phyloP scores from a whole-genome alignment of 2,329 filamentous ascomycete genomes.

The Xylariaceae sp. region DNA sequence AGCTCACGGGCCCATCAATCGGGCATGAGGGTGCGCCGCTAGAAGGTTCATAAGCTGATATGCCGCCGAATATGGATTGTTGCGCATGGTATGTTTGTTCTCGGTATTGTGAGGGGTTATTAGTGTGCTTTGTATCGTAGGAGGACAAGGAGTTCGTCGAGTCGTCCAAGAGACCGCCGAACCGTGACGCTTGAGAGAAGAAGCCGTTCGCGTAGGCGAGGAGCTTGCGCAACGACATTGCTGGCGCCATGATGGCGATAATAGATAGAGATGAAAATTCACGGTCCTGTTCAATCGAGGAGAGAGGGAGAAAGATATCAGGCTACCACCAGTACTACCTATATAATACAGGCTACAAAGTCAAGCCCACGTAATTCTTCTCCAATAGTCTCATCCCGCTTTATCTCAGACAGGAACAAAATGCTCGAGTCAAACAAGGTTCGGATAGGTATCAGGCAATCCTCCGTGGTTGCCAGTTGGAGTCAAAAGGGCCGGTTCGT shows the following conservation, averaged over 20 bases:
- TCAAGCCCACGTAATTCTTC: neutral
- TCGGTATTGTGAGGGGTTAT: slow-evolving; percentile 12
- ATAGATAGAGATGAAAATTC: neutral
- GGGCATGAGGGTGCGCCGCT: slow-evolving; percentile 37
- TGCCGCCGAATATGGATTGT: slow-evolving; percentile 6
- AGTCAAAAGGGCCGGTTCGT: no score
- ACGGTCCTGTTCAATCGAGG: neutral
- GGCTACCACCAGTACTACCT: neutral
- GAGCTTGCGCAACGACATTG: slow-evolving; percentile 30
- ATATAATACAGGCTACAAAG: slow-evolving; percentile 1
- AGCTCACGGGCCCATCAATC: slow-evolving; percentile 39
- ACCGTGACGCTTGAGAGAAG: slow-evolving; percentile 32
- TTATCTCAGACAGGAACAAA: neutral
- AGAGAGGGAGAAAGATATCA: neutral
- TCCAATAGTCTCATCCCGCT: neutral
- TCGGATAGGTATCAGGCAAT: neutral
- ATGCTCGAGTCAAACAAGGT: neutral
- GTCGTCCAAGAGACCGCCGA: slow-evolving; percentile 22
- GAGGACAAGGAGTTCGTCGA: slow-evolving; percentile 22
- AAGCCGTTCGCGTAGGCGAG: slow-evolving; percentile 34
- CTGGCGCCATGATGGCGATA: slow-evolving; percentile 24
- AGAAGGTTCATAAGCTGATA: slow-evolving; percentile 35
- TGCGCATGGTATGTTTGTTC: slow-evolving; percentile 3
- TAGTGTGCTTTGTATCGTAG: slow-evolving; percentile 7
- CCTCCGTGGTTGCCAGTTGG: no score